phyloP scores from a whole-genome alignment of 192 early-diverging fungal species.

The Podila epigama region DNA sequence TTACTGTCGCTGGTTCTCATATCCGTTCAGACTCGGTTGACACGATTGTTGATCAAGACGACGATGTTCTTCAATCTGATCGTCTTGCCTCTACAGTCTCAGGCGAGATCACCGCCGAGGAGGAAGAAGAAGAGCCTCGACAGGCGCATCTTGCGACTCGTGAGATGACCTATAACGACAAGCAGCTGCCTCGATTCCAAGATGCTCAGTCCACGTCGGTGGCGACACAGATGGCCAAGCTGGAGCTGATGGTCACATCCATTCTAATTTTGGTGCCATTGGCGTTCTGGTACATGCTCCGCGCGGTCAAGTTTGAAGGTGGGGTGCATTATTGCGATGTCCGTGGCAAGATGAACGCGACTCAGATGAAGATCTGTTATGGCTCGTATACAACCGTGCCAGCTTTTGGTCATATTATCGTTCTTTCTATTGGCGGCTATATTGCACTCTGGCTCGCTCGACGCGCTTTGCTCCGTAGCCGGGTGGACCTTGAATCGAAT shows the following conservation, averaged over 20 bases:
- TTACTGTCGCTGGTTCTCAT: neutral
- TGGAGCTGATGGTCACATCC: conserved; percentile 7
- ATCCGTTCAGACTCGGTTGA: neutral
- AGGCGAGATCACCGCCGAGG: neutral
- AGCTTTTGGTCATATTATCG: conserved; percentile 1
- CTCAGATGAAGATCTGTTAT: conserved; percentile 36
- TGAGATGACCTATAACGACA: conserved; percentile 17
- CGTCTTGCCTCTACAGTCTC: neutral
- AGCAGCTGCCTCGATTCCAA: conserved; percentile 35
- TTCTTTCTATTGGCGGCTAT: conserved; percentile 21
- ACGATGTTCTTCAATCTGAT: neutral
- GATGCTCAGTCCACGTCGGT: conserved; percentile 17
- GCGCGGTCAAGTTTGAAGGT: conserved; percentile 31
- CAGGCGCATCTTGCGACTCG: conserved; percentile 4
- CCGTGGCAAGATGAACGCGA: conserved; percentile 13
- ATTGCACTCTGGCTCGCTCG: conserved; percentile 24
- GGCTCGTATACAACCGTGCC: conserved; percentile 18
- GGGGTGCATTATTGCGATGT: conserved; percentile 25
- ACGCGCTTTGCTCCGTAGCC: conserved; percentile 10
- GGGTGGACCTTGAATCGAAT: neutral
- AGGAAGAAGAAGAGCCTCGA: neutral
- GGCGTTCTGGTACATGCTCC: conserved; percentile 21
- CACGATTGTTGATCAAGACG: conserved; percentile 1
- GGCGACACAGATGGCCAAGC: conserved; percentile 11
- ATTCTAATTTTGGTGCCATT: conserved; percentile 30